Percentiles rank a stretch among this genome's conserved stretches.
phyloP scores from a whole-genome alignment of 805 yeast genomes.

The Metschnikowia henanensis region DNA sequence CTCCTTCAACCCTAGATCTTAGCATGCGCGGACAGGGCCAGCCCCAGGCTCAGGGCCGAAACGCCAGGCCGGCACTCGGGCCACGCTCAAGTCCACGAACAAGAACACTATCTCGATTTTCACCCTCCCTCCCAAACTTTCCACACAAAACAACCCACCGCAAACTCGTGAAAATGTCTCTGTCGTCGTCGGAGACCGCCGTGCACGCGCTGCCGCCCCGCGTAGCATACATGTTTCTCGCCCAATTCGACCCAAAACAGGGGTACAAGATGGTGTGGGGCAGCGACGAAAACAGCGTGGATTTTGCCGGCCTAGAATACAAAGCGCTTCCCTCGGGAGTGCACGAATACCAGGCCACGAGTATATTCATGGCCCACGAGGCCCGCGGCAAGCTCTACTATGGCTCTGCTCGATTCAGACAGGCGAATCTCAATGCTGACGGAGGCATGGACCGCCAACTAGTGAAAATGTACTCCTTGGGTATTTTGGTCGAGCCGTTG shows the following conservation, averaged over 20 bases:
- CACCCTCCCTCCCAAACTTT: background rate
- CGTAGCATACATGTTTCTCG: constrained; percentile 33
- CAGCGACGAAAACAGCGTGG: constrained; percentile 19
- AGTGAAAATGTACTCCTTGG: constrained; percentile 65
- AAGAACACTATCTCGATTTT: background rate
- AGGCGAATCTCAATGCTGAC: constrained; percentile 16
- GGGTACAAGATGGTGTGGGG: constrained; percentile 43
- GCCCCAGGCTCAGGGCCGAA: background rate
- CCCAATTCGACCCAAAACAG: constrained; percentile 33
- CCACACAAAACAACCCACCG: background rate
- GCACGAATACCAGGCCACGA: constrained; percentile 32
- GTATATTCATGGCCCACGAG: constrained; percentile 33
- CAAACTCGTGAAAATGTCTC: constrained; percentile 5
- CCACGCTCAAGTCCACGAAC: background rate
- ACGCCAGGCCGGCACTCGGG: background rate
- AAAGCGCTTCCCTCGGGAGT: constrained; percentile 42
- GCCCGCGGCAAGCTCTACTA: constrained; percentile 25
- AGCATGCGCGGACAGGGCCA: background rate
- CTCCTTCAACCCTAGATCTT: too few species aligned
- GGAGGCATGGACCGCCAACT: constrained; percentile 25
- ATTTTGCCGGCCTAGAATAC: constrained; percentile 36
- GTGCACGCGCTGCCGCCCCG: constrained; percentile 21
- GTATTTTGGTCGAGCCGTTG: constrained; percentile 52
- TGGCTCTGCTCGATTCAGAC: constrained; percentile 37
- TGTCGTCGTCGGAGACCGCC: constrained; percentile 10